A percentile compares a stretch with the other conserved stretches of the same genome.
phyloP scores from a whole-genome alignment of 2,329 filamentous ascomycete genomes.

The Curvularia verruculosa region DNA sequence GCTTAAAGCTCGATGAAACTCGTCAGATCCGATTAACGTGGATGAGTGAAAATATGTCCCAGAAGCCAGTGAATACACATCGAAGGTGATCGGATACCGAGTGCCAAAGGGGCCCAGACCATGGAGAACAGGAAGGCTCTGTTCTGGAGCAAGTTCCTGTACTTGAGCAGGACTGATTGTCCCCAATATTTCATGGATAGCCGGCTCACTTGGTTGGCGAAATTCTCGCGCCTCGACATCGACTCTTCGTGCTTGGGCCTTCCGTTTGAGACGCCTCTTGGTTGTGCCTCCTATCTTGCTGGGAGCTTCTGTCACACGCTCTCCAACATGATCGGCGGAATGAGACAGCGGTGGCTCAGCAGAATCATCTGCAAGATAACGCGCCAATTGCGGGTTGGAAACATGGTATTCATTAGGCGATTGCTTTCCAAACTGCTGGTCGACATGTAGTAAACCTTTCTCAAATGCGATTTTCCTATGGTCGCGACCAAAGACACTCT shows the following conservation, averaged over 20 bases:
- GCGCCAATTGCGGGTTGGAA: slow-evolving; percentile 39
- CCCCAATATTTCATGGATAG: slow-evolving; percentile 24
- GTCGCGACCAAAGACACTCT: slow-evolving; percentile 43
- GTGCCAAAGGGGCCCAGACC: slow-evolving; percentile 58
- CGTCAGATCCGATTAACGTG: slow-evolving; percentile 65
- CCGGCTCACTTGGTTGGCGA: slow-evolving; percentile 52
- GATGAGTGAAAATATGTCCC: slow-evolving; percentile 63
- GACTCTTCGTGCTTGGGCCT: slow-evolving; percentile 53
- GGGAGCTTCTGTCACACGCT: slow-evolving; percentile 8
- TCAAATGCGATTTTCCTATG: slow-evolving; percentile 50
- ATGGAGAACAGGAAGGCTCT: slow-evolving; percentile 29
- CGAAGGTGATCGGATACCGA: slow-evolving; percentile 61
- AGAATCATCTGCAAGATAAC: slow-evolving; percentile 44
- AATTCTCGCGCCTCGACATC: slow-evolving; percentile 55
- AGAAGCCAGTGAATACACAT: slow-evolving; percentile 55
- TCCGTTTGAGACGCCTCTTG: slow-evolving; percentile 39
- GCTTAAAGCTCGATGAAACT: slow-evolving; percentile 55
- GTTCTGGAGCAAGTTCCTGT: slow-evolving; percentile 11
- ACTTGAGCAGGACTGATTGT: slow-evolving; percentile 2
- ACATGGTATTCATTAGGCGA: slow-evolving; percentile 16
- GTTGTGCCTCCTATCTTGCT: slow-evolving; percentile 8
- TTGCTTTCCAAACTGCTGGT: slow-evolving; percentile 32
- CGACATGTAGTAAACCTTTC: slow-evolving; percentile 37
- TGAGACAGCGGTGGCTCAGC: slow-evolving; percentile 26
- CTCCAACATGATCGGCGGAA: slow-evolving; percentile 23